These are phyloP conservation scores for Ophiostoma fasciatum DNA, from an alignment of 2,329 filamentous ascomycete species.

Conservation along the genomic window DNA sequence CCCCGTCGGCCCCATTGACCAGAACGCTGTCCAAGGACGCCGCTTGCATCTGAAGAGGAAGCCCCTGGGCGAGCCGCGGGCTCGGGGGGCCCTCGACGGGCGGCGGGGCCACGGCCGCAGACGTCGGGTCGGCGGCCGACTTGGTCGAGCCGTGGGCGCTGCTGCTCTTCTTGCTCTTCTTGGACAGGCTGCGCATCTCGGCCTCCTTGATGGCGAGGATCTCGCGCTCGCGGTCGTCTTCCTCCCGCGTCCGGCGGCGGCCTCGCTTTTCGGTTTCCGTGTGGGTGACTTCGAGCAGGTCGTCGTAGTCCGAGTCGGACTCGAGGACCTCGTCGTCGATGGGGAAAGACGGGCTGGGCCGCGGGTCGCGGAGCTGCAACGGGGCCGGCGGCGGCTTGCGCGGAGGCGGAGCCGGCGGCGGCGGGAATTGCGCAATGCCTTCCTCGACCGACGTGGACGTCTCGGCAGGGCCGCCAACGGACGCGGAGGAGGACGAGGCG, in stretches of 20 bases:
- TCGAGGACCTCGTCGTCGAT: conserved; percentile 48
- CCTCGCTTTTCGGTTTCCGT: conserved; percentile 47
- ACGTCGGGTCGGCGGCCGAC: conserved; percentile 21
- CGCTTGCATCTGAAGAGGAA: conserved; percentile 22
- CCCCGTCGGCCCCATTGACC: conserved; percentile 20
- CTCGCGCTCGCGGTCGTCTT: conserved; percentile 71
- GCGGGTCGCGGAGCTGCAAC: conserved; percentile 47
- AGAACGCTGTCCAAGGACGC: conserved; percentile 40
- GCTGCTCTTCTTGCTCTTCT: conserved; percentile 48
- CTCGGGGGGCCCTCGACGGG: conserved; percentile 23
- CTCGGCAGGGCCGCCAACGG: too few species aligned
- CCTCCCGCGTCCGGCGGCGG: conserved; percentile 69
- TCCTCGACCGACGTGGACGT: conserved; percentile 31
- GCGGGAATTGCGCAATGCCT: conserved; percentile 34
- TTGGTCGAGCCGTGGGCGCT: conserved; percentile 33
- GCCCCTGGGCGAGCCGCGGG: conserved; percentile 21
- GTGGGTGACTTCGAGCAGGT: conserved; percentile 56
- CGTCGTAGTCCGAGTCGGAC: conserved; percentile 75
- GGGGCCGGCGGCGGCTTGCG: conserved; percentile 79
- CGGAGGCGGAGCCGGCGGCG: conserved; percentile 41
- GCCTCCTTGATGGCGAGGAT: conserved; percentile 50
- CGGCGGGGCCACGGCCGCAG: too few species aligned
- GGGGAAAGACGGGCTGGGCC: conserved; percentile 16
- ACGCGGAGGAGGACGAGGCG: neutral
- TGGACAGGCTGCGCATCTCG: conserved; percentile 56